These are phyloP conservation scores for Backusella psychrophila DNA, from an alignment of 192 early-diverging fungal species.

Conservation along the genomic window DNA sequence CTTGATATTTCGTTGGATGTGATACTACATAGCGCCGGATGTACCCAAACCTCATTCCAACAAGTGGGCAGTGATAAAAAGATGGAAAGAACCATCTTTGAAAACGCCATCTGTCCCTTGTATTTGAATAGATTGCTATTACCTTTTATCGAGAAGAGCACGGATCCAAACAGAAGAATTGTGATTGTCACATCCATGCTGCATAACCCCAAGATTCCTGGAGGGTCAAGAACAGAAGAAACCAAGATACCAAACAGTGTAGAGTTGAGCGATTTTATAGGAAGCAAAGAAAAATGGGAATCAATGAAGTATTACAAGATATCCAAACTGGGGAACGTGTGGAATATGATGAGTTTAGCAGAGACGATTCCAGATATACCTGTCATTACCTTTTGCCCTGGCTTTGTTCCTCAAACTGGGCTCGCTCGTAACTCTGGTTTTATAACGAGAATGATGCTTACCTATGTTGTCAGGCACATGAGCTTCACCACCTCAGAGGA, in stretches of 20 bases:
- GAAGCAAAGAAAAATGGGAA: constrained; percentile 16
- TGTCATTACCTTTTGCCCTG: constrained; percentile 16
- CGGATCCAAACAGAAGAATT: constrained; percentile 4
- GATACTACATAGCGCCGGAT: constrained; percentile 21
- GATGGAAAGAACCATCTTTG: constrained; percentile 21
- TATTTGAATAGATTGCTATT: constrained; percentile 20
- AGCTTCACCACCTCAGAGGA: constrained; percentile 19
- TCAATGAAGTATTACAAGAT: constrained; percentile 21
- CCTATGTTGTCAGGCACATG: background rate
- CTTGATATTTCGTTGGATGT: constrained; percentile 18
- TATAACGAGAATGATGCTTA: background rate
- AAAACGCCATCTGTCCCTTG: constrained; percentile 15
- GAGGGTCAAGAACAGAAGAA: background rate
- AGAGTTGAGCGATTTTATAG: constrained; percentile 6
- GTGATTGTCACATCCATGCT: constrained; percentile 15
- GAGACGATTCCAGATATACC: constrained; percentile 6
- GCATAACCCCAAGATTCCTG: constrained; percentile 14
- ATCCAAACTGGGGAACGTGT: constrained; percentile 17
- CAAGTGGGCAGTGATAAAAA: background rate
- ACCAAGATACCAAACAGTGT: background rate
- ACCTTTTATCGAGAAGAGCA: constrained; percentile 18
- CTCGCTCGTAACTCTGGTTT: constrained; percentile 12
- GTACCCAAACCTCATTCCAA: background rate
- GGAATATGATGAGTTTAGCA: constrained; percentile 5
- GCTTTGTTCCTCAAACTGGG: constrained; percentile 28